Percentiles rank a stretch among this genome's conserved stretches.
Conservation (phyloP, 2,329 filamentous ascomycete genomes). For the Paradendryphiella salina region DNA sequence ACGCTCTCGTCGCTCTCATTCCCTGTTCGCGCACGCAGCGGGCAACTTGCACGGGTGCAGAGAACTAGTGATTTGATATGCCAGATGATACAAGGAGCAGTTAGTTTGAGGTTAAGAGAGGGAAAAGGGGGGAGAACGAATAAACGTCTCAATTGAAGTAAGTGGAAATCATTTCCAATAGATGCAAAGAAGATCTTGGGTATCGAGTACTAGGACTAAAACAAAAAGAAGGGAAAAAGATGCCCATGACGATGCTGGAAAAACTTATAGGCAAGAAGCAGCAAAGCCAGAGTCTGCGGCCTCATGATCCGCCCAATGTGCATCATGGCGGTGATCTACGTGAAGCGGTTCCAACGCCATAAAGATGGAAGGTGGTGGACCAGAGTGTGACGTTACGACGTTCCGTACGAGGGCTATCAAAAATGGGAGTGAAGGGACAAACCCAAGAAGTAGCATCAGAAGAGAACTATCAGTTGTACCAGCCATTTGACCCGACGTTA, state of each 20-base stretch:
- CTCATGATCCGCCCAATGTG: neutral
- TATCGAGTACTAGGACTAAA: slow-evolving; percentile 7
- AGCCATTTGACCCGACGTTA: slow-evolving; percentile 29
- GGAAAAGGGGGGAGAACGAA: neutral
- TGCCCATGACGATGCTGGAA: neutral
- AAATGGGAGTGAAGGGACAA: neutral
- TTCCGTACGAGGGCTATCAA: neutral
- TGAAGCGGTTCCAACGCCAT: neutral
- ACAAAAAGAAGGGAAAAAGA: neutral
- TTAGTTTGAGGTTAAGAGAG: too few relatives aligned
- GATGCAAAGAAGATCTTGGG: slow-evolving; percentile 3
- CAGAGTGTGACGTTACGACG: neutral
- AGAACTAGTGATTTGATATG: too few relatives aligned
- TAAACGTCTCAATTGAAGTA: neutral
- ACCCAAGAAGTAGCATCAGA: neutral
- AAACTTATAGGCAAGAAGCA: neutral
- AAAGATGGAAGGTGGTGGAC: neutral
- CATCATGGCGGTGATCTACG: neutral
- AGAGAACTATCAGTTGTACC: slow-evolving; percentile 25
- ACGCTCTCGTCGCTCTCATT: neutral
- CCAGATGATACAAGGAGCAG: too few relatives aligned
- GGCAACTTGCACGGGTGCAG: too few relatives aligned
- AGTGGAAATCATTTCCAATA: neutral
- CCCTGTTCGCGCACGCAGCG: neutral
- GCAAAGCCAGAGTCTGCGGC: neutral